A percentile compares a stretch with the other conserved stretches of the same genome.
Conservation (phyloP, 148 eudicot genomes). For the Vaccinium macrocarpon region DNA sequence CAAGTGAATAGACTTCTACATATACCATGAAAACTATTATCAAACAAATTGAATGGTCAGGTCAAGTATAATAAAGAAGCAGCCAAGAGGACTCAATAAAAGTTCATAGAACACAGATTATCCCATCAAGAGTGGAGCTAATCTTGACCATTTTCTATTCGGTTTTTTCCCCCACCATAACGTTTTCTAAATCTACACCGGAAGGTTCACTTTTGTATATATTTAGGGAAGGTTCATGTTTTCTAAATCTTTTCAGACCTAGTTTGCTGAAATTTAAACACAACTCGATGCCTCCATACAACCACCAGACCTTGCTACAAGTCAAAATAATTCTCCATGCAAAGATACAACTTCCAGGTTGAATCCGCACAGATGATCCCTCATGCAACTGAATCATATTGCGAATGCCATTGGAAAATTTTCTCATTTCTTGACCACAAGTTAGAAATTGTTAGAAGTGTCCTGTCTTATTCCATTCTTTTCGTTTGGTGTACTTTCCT, state of each 20-base stretch:
- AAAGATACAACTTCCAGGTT: neutral
- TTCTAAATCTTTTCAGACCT: neutral
- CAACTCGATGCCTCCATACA: neutral
- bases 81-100: neutral
- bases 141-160: conserved; percentile 48
- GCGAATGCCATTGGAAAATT: neutral
- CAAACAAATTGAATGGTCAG: conserved; percentile 15
- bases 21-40: conserved; percentile 9
- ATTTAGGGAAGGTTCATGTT: neutral
- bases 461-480: neutral
- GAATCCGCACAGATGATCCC: neutral
- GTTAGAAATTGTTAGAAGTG: neutral
- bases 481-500: neutral
- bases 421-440: neutral
- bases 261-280: neutral
- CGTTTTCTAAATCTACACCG: conserved; percentile 31
- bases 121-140: conserved; percentile 43
- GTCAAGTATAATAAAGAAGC: conserved; percentile 9
- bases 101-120: conserved; percentile 11
- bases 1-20: conserved; percentile 14
- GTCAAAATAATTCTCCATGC: neutral
- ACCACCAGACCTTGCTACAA: neutral
- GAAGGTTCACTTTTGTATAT: neutral
- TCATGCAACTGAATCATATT: neutral
- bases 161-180: conserved; percentile 38